Evolutionary conservation across 805 yeast species (phyloP).

Genomic region (Wickerhamomyces xylosicus): DNA sequence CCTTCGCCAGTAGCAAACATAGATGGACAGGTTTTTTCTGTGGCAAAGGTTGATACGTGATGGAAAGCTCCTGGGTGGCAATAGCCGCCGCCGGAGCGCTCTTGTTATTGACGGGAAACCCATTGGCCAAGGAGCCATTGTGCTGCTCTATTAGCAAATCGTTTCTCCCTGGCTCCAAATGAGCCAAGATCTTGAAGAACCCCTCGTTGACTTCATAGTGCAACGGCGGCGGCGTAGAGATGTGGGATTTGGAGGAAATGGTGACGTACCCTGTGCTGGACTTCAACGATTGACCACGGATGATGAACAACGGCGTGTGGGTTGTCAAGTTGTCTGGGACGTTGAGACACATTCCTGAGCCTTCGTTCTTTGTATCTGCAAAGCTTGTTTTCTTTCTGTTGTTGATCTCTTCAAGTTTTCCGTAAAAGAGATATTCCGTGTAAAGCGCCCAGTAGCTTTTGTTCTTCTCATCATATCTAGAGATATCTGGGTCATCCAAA

Average conservation of each 20-base stretch:
- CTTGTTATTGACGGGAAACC: conserved; percentile 18
- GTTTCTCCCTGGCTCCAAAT: conserved; percentile 64
- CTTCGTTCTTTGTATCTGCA: too few species aligned
- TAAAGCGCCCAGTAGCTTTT: too few species aligned
- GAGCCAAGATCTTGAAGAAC: conserved; percentile 66
- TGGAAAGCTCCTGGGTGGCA: conserved; percentile 16
- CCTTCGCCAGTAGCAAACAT: conserved; percentile 66
- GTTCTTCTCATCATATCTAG: too few species aligned
- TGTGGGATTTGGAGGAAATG: conserved; percentile 30
- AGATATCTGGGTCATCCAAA: too few species aligned
- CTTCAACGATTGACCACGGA: conserved; percentile 35
- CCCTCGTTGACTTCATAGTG: conserved; percentile 59
- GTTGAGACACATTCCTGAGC: conserved; percentile 30
- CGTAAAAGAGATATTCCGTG: too few species aligned
- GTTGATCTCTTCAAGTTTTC: too few species aligned
- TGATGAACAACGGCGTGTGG: conserved; percentile 36
- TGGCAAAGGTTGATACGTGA: conserved; percentile 44
- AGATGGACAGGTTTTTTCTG: conserved; percentile 74
- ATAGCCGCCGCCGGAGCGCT: conserved; percentile 3
- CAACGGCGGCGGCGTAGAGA: conserved; percentile 55
- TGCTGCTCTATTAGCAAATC: conserved; percentile 38
- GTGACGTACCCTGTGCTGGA: conserved; percentile 26
- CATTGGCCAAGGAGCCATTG: conserved; percentile 24
- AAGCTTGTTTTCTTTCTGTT: too few species aligned
- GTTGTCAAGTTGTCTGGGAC: conserved; percentile 24